These are phyloP conservation scores for Gonapodya prolifera DNA, from an alignment of 192 early-diverging fungal genomes.

Conservation along the genomic window DNA sequence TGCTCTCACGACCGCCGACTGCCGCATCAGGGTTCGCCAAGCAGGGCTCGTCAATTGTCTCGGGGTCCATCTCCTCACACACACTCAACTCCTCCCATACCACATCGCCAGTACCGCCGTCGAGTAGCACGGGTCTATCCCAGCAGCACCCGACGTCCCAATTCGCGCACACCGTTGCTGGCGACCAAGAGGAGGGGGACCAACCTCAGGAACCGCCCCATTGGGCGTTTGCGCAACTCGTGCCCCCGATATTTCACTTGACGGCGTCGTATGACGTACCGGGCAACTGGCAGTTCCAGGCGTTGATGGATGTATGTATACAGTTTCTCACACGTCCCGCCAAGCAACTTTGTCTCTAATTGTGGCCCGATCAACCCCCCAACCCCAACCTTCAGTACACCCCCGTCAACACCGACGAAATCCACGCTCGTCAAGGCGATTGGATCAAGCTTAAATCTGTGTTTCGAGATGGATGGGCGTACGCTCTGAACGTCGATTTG, in stretches of 20 bases:
- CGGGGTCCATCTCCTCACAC: too few relatives aligned
- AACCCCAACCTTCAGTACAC: background rate
- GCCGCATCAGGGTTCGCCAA: too few relatives aligned
- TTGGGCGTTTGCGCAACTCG: background rate
- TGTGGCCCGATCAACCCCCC: background rate
- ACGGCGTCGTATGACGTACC: background rate
- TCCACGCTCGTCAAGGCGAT: background rate
- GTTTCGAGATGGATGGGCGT: background rate
- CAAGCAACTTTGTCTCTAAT: background rate
- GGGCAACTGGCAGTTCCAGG: background rate
- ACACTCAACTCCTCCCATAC: background rate
- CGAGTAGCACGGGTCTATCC: background rate
- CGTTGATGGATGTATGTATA: background rate
- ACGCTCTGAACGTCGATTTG: background rate
- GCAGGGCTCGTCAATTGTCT: too few relatives aligned
- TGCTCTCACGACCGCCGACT: too few relatives aligned
- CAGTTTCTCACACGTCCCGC: background rate
- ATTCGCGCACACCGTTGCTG: background rate
- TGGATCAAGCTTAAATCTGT: background rate
- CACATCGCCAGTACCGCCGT: background rate
- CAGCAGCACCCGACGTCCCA: background rate
- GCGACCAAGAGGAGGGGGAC: background rate
- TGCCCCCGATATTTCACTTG: background rate
- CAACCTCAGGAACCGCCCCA: background rate
- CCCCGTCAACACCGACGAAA: background rate